phyloP scores from a whole-genome alignment of 1,284 basidiomycete species.

The Rhodotorula sp. region DNA sequence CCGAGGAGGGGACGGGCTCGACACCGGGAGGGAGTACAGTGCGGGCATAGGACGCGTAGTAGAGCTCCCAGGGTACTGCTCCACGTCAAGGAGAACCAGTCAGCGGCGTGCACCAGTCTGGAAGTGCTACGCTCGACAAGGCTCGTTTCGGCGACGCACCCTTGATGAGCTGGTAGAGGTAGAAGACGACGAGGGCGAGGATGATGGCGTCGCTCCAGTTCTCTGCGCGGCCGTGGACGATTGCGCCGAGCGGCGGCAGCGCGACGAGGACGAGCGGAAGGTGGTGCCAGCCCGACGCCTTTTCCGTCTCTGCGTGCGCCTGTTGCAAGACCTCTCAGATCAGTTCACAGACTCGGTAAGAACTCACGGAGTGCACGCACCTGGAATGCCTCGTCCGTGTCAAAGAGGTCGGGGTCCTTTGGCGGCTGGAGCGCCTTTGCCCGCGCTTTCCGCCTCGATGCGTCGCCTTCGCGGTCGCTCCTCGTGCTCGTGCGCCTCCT shows the following conservation, averaged over 20 bases:
- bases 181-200: conserved; percentile 50
- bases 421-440: conserved; percentile 22
- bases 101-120: not conserved
- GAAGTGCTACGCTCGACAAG: not conserved
- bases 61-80: conserved; percentile 49
- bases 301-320: conserved; percentile 20
- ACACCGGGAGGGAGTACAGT: conserved; percentile 38
- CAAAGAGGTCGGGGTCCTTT: conserved; percentile 15
- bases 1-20: conserved; percentile 7
- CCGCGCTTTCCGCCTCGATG: not conserved
- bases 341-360: not conserved
- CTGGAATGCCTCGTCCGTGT: conserved; percentile 34
- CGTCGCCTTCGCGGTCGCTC: not conserved
- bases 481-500: not conserved
- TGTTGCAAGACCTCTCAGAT: not conserved
- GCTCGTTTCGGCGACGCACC: conserved; percentile 16
- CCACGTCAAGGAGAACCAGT: not conserved
- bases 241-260: conserved; percentile 41
- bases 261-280: conserved; percentile 45
- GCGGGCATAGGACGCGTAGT: conserved; percentile 46
- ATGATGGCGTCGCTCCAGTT: conserved; percentile 52
- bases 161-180: conserved; percentile 46
- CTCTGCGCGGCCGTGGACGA: conserved; percentile 48
- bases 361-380: not conserved
- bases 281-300: conserved; percentile 25